Percentiles rank a stretch among this genome's conserved stretches.
phyloP scores from a whole-genome alignment of 1,284 basidiomycete genomes.

The Ustilago shanxiensis region DNA sequence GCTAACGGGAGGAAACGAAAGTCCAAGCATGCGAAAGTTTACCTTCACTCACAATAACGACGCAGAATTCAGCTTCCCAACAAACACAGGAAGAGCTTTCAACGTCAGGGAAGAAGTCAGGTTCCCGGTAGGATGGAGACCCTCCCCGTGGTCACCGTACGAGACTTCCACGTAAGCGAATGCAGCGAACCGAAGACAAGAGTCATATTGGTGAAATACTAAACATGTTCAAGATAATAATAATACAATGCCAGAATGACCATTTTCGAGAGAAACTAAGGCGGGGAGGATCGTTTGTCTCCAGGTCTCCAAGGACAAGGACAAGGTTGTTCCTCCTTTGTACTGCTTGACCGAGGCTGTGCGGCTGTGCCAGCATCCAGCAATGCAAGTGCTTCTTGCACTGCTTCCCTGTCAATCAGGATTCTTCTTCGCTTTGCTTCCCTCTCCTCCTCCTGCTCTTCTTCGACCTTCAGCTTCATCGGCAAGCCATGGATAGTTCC shows the following conservation, averaged over 20 bases:
- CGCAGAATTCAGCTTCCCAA: not conserved
- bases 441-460: slow-evolving; percentile 22
- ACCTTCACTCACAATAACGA: not conserved
- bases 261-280: too few relatives aligned
- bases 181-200: not conserved
- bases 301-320: slow-evolving; percentile 47
- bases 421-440: slow-evolving; percentile 54
- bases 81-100: not conserved
- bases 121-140: not conserved
- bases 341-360: slow-evolving; percentile 23
- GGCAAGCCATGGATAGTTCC: slow-evolving; percentile 11
- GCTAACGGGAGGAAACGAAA: not conserved
- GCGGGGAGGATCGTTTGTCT: slow-evolving; percentile 19
- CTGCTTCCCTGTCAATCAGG: slow-evolving; percentile 56
- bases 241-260: too few relatives aligned
- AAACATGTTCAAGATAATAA: not conserved
- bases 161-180: not conserved
- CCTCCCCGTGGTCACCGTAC: not conserved
- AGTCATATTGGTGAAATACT: not conserved
- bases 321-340: slow-evolving; percentile 28
- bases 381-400: slow-evolving; percentile 57
- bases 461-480: slow-evolving; percentile 18
- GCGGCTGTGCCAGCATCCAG: slow-evolving; percentile 52
- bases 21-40: slow-evolving; percentile 3
- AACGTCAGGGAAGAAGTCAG: not conserved